Conservation (phyloP, 176 grass and related monocot genomes). For the Avena atlantica region DNA sequence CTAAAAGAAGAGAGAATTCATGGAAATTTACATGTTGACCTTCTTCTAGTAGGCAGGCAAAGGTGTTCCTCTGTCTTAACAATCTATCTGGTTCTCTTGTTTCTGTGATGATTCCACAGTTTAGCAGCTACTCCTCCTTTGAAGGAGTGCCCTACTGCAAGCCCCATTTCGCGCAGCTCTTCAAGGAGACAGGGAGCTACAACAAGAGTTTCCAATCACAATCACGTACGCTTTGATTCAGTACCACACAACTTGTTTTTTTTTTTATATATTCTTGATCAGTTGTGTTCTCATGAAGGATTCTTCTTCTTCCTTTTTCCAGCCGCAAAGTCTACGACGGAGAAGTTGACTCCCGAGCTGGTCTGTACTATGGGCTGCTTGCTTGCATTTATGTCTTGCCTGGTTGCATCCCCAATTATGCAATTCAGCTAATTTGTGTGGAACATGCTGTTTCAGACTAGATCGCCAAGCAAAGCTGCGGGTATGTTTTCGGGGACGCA, state of each 20-base stretch:
- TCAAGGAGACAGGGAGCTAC: constrained; percentile 88
- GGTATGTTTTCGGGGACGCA: constrained; percentile 97
- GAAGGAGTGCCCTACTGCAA: constrained; percentile 94
- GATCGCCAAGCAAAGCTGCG: constrained; percentile 88
- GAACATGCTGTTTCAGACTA: constrained; percentile 63
- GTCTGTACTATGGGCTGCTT: constrained; percentile 37
- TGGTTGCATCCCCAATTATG: background rate
- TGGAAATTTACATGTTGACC: background rate
- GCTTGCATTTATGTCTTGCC: background rate
- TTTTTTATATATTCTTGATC: background rate
- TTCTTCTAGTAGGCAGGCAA: background rate
- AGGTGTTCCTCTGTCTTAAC: constrained; percentile 26
- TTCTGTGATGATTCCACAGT: constrained; percentile 44
- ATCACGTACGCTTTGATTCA: constrained; percentile 43
- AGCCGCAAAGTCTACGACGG: constrained; percentile 64
- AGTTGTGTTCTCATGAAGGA: background rate
- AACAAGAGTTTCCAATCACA: constrained; percentile 86
- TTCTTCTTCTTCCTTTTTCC: constrained; percentile 34
- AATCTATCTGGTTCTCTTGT: background rate
- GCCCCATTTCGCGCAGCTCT: constrained; percentile 91
- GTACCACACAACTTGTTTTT: background rate
- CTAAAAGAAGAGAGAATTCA: background rate
- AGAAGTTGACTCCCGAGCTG: constrained; percentile 68
- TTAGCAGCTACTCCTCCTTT: constrained; percentile 84
- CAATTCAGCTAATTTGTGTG: background rate